phyloP scores from a whole-genome alignment of 2,329 filamentous ascomycete species.

The Lasiodiplodia sp. region DNA sequence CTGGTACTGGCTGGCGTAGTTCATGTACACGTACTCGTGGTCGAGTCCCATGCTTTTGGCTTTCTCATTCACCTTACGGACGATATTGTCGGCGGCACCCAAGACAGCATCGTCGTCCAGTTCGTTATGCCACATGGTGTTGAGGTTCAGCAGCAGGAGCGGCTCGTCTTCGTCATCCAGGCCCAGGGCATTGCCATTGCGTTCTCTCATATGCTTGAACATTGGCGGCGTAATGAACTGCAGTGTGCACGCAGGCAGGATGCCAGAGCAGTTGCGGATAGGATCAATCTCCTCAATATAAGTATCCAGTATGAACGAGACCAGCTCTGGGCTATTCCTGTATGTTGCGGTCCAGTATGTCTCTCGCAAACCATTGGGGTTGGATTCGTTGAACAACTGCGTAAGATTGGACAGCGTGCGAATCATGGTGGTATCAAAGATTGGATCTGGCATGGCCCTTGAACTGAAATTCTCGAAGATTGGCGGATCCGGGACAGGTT shows the following conservation, averaged over 20 bases:
- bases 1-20: constrained; percentile 56
- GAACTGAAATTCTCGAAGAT: constrained; percentile 40
- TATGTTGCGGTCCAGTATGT: constrained; percentile 41
- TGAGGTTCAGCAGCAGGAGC: constrained; percentile 36
- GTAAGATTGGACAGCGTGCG: constrained; percentile 37
- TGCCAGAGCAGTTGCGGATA: constrained; percentile 34
- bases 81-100: constrained; percentile 34
- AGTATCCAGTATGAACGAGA: constrained; percentile 35
- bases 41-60: constrained; percentile 35
- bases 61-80: constrained; percentile 33
- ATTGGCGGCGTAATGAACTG: constrained; percentile 40
- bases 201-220: constrained; percentile 36
- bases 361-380: constrained; percentile 42
- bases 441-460: constrained; percentile 34
- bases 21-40: constrained; percentile 54
- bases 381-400: constrained; percentile 43
- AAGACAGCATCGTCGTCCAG: constrained; percentile 39
- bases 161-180: constrained; percentile 37
- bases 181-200: constrained; percentile 43
- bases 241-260: constrained; percentile 37
- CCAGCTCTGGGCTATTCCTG: constrained; percentile 42
- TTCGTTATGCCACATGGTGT: constrained; percentile 35
- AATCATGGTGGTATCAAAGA: constrained; percentile 34
- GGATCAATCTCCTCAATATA: constrained; percentile 37
- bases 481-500: constrained; percentile 34